Evolutionary conservation across 257 asterid species (phyloP).

Genomic region (Echites panduratus): DNA sequence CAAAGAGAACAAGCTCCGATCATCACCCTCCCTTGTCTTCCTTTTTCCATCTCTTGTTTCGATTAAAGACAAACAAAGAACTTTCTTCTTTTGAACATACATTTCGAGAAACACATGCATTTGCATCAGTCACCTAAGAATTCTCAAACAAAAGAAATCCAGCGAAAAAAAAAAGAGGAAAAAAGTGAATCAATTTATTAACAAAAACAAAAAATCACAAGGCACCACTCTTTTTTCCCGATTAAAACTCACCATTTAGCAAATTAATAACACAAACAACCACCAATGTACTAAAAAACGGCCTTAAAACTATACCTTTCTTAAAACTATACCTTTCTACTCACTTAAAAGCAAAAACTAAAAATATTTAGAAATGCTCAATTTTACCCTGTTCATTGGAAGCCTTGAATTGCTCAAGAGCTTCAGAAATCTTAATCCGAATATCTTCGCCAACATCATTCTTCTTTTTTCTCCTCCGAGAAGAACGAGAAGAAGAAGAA

Average conservation of each 20-base stretch:
- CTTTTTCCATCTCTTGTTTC: too few relatives aligned
- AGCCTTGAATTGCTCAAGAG: slow-evolving; percentile 47
- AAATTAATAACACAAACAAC: background rate
- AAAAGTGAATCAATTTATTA: background rate
- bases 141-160: background rate
- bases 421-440: slow-evolving; percentile 38
- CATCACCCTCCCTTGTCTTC: too few relatives aligned
- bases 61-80: too few relatives aligned
- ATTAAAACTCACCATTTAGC: background rate
- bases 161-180: background rate
- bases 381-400: slow-evolving; percentile 49
- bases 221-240: background rate
- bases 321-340: background rate
- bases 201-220: background rate
- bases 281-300: background rate
- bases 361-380: background rate
- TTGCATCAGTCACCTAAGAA: background rate
- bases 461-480: too few relatives aligned
- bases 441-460: slow-evolving; percentile 31
- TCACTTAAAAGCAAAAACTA: background rate
- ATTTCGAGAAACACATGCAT: background rate
- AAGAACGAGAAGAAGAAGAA: slow-evolving; percentile 10
- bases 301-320: background rate
- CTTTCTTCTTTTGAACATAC: too few relatives aligned
- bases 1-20: too few relatives aligned